Evolutionary conservation across 164 flowering plant genomes (phyloP).

Genomic region (Taxillus chinensis): DNA sequence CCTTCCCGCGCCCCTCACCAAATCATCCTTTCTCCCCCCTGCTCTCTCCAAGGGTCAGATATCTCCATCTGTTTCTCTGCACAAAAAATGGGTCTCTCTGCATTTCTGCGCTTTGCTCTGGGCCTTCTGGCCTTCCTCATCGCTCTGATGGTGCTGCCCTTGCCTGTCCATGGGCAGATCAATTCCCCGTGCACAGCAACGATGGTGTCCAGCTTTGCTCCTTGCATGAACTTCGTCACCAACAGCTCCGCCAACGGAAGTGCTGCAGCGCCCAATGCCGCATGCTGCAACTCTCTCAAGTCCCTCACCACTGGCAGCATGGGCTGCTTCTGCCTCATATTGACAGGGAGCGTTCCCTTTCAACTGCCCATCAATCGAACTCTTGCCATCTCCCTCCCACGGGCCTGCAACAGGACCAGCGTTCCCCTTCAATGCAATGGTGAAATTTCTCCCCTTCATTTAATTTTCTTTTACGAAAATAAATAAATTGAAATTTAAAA

Average conservation of each 20-base stretch:
- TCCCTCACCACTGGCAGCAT: slow-evolving; percentile 32
- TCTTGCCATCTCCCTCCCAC: slow-evolving; percentile 56
- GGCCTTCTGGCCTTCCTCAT: not conserved
- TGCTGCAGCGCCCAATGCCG: slow-evolving; percentile 57
- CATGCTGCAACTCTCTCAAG: slow-evolving; percentile 56
- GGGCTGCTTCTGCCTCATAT: slow-evolving; percentile 60
- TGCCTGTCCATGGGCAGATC: slow-evolving; percentile 41
- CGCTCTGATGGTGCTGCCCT: slow-evolving; percentile 12
- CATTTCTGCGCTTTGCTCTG: too few relatives aligned
- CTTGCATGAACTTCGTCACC: slow-evolving; percentile 57
- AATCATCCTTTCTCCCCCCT: not conserved
- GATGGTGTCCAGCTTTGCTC: slow-evolving; percentile 47
- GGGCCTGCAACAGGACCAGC: slow-evolving; percentile 62
- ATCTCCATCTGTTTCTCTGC: not conserved
- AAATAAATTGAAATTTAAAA: not conserved
- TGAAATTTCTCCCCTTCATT: slow-evolving; percentile 8
- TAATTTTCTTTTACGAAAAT: too few relatives aligned
- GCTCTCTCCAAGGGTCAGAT: not conserved
- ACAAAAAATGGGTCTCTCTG: not conserved
- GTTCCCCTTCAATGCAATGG: slow-evolving; percentile 78
- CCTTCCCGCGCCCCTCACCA: slow-evolving; percentile 1
- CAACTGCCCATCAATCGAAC: slow-evolving; percentile 56
- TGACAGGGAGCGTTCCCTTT: slow-evolving; percentile 58
- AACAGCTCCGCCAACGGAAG: slow-evolving; percentile 38
- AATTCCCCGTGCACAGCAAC: slow-evolving; percentile 43